These are phyloP conservation scores for Ophiosphaerella herpotricha DNA, from an alignment of 2,329 filamentous ascomycete genomes.

Conservation along the genomic window DNA sequence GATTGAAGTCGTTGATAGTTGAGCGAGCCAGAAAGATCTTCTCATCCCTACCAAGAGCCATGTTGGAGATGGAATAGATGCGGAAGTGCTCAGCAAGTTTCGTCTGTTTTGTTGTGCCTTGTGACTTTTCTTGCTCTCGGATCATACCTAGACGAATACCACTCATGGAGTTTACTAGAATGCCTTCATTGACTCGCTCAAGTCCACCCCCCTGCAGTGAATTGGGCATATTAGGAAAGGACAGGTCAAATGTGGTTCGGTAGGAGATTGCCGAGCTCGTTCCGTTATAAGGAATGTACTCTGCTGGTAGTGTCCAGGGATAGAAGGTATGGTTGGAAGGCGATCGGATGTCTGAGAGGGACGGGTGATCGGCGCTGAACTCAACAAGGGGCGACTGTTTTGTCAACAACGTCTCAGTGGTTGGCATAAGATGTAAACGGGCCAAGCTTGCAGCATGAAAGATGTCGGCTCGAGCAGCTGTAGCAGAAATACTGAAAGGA, in stretches of 20 bases:
- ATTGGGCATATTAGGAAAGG: slow-evolving; percentile 63
- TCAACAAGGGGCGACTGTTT: slow-evolving; percentile 58
- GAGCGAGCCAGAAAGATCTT: slow-evolving; percentile 79
- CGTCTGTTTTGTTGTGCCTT: slow-evolving; percentile 41
- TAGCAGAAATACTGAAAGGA: slow-evolving; percentile 76
- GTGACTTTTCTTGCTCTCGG: slow-evolving; percentile 58
- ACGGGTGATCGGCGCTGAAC: slow-evolving; percentile 59
- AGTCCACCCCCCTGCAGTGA: slow-evolving; percentile 55
- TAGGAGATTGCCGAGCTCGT: slow-evolving; percentile 74
- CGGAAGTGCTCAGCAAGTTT: slow-evolving; percentile 59
- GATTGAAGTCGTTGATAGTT: slow-evolving; percentile 67
- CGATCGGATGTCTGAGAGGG: slow-evolving; percentile 59
- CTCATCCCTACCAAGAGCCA: slow-evolving; percentile 84
- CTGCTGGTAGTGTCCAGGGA: slow-evolving; percentile 86
- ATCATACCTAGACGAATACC: slow-evolving; percentile 69
- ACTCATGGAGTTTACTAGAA: slow-evolving; percentile 64
- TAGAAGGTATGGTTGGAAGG: slow-evolving; percentile 82
- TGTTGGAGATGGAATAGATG: slow-evolving; percentile 79
- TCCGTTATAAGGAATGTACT: slow-evolving; percentile 75
- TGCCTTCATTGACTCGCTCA: slow-evolving; percentile 62
- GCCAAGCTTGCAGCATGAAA: slow-evolving; percentile 89
- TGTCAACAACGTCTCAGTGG: slow-evolving; percentile 54
- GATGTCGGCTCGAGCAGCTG: slow-evolving; percentile 77
- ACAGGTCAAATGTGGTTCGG: slow-evolving; percentile 72
- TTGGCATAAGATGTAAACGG: slow-evolving; percentile 75